Evolutionary conservation across 345 rosid species (phyloP), one percentile per base, ranked within the genome.

Genomic region (Pistacia vera): DNA sequence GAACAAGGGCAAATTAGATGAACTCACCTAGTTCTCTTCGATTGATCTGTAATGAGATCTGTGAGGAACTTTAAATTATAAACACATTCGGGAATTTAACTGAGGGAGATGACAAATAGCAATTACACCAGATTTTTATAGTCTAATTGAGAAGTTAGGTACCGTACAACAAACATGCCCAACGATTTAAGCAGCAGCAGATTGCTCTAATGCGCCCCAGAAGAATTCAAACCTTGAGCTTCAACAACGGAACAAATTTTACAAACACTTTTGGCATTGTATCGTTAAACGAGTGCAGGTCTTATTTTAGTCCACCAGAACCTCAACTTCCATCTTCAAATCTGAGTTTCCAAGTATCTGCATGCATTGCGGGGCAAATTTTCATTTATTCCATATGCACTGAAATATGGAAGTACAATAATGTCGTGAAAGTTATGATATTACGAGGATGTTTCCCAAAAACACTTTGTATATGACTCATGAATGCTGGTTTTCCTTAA

Each of bases 321-420:
- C 92, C 84, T 93, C 98, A 30, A 89, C 94, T 75, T 93, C 92
- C 94, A 90, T 87, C 83, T 85, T 86, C 74, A 90, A 77, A 76
- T 64, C 88, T 44, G 87, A 68, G 82, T 82, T 82, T 48, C 92
- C 90, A 51, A 93, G 88, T 85, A 90, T 83, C 98, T 89, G 93
- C 62, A 75, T 0, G n/a, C 22, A 74, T 52, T 22, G 60, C 30
- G 36, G 52, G 11, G 41, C 20, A 11, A 33, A 4, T 48, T 36
- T 41, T 7, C 20, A 11, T 1, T 0, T 49, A 33, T 25, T 8
- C 28, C 14, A 51, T 14, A 33, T 2, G 13, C n/a, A 49, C 51
- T 25, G n/a, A 28, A 28, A 7, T 68, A 22, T 3, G 4, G 0
- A 14, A n/a, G 4, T 49, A 17, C 17, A 52, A 17, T 5, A 68